phyloP scores from a whole-genome alignment of 1,284 basidiomycete genomes.

The Fistulina hepatica region DNA sequence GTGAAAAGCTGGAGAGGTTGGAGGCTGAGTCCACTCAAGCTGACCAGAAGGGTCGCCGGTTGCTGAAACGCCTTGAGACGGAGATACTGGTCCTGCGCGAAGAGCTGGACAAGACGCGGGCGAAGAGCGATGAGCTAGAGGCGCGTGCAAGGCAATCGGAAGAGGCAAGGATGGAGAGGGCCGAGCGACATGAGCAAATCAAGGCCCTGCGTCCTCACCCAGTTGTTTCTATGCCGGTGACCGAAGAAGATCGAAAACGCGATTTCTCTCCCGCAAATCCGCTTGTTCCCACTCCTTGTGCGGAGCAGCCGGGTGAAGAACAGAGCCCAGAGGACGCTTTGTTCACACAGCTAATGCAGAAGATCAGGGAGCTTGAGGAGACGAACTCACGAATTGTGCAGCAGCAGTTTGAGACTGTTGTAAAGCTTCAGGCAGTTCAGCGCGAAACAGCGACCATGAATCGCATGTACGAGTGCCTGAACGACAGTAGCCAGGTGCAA shows the following conservation, averaged over 20 bases:
- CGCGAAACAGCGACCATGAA: constrained; percentile 60
- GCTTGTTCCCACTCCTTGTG: constrained; percentile 22
- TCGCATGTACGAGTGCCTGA: constrained; percentile 60
- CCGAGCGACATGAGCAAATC: constrained; percentile 45
- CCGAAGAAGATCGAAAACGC: constrained; percentile 26
- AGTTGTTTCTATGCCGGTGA: no score
- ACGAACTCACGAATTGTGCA: constrained; percentile 60
- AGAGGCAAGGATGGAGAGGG: constrained; percentile 38
- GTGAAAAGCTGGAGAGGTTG: constrained; percentile 61
- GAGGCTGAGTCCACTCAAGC: constrained; percentile 57
- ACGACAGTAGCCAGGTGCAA: constrained; percentile 41
- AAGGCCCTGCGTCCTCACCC: constrained; percentile 27
- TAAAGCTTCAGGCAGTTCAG: constrained; percentile 54
- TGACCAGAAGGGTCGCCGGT: constrained; percentile 57
- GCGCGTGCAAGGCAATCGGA: constrained; percentile 38
- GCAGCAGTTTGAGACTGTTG: constrained; percentile 52
- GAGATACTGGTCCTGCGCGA: constrained; percentile 61
- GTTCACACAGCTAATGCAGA: constrained; percentile 61
- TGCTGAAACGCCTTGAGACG: constrained; percentile 61
- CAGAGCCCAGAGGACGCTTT: constrained; percentile 26
- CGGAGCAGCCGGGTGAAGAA: constrained; percentile 10
- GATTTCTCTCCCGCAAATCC: constrained; percentile 56
- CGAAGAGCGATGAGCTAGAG: constrained; percentile 59
- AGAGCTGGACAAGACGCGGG: constrained; percentile 63
- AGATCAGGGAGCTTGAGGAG: constrained; percentile 70